These are phyloP conservation scores for Trichoderma sp. DNA, from an alignment of 2,329 filamentous ascomycete genomes.

Conservation along the genomic window DNA sequence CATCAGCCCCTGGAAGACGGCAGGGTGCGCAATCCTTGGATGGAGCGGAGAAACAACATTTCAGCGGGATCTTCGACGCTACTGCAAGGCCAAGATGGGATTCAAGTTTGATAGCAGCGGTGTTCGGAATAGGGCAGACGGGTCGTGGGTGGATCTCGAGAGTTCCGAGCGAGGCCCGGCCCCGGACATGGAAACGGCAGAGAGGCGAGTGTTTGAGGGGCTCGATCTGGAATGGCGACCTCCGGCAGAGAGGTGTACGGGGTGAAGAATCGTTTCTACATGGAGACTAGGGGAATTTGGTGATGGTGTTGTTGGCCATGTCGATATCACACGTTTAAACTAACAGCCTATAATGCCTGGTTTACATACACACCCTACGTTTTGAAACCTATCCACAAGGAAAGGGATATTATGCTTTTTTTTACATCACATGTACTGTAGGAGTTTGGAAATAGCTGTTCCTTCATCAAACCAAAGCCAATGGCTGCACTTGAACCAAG, in stretches of 20 bases:
- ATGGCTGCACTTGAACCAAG: not conserved
- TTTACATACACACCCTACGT: not conserved
- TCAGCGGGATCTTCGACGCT: conserved; percentile 77
- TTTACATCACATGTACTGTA: not conserved
- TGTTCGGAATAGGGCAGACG: conserved; percentile 64
- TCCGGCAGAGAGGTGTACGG: conserved; percentile 66
- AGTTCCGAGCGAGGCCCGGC: conserved; percentile 47
- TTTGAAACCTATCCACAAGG: not conserved
- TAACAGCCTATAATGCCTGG: not conserved
- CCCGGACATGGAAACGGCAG: conserved; percentile 67
- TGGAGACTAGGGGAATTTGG: not conserved
- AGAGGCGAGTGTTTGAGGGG: conserved; percentile 75
- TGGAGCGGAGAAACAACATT: conserved; percentile 92
- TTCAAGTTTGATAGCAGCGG: conserved; percentile 94
- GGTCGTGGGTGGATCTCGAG: conserved; percentile 69
- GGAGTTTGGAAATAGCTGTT: not conserved
- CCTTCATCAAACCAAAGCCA: not conserved
- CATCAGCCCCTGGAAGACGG: conserved; percentile 80
- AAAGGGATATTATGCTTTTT: not conserved
- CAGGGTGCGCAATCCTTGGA: conserved; percentile 81
- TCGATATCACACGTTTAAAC: not conserved
- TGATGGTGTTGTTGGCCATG: not conserved
- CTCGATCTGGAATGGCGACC: conserved; percentile 66
- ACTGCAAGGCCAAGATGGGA: conserved; percentile 66
- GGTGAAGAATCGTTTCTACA: conserved; percentile 24